These are phyloP conservation scores for Botrytis fragariae DNA, from an alignment of 2,329 filamentous ascomycete genomes.

Conservation along the genomic window DNA sequence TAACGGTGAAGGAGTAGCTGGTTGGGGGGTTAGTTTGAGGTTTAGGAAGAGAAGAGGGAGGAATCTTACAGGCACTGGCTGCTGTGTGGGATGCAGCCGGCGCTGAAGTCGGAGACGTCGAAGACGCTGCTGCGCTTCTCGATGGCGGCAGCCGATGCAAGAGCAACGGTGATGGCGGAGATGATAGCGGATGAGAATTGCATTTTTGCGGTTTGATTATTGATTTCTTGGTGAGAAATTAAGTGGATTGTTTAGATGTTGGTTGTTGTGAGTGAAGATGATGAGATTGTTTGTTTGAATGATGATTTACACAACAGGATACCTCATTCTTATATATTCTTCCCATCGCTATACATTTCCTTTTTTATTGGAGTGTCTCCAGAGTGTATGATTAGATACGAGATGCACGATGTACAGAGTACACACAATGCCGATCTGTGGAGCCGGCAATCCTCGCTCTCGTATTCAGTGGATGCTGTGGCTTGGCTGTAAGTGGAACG, in stretches of 20 bases:
- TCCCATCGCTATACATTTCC: background rate
- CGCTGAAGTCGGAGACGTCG: background rate
- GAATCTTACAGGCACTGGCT: background rate
- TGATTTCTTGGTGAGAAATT: constrained; percentile 3
- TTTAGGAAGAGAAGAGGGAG: too few relatives aligned
- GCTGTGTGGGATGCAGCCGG: background rate
- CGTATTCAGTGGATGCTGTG: constrained; percentile 42
- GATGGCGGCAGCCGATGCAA: background rate
- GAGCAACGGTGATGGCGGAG: constrained; percentile 9
- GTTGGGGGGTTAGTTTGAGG: background rate
- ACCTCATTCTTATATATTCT: background rate
- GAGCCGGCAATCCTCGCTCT: constrained; percentile 38
- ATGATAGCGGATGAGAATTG: background rate
- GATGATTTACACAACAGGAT: background rate
- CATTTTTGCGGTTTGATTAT: background rate
- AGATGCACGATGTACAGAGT: background rate
- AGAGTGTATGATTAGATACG: background rate
- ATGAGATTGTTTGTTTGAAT: background rate
- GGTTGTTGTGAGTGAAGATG: background rate
- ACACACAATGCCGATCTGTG: constrained; percentile 6
- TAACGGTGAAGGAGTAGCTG: background rate
- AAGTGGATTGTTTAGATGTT: background rate
- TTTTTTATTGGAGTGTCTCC: background rate
- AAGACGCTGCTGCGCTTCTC: background rate
- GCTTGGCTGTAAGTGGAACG: background rate